A percentile compares a stretch with the other conserved stretches of the same genome.
Evolutionary conservation across 805 yeast species (phyloP).

Genomic region (Ogataea glucozyma): DNA sequence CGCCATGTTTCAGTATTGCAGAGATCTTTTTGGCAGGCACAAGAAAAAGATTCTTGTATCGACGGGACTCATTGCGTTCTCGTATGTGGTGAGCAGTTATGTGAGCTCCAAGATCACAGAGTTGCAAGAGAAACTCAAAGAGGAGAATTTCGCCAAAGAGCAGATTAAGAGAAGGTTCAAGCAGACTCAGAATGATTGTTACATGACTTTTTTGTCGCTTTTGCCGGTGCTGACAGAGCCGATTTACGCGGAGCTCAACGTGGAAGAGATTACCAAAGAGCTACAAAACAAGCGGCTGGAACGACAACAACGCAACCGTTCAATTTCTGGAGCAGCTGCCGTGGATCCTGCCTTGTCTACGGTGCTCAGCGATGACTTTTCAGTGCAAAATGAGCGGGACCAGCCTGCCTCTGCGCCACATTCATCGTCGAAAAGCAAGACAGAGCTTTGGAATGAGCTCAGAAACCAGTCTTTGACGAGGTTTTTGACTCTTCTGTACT

Average conservation of each 20-base stretch:
- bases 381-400: conserved; percentile 31
- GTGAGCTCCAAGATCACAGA: conserved; percentile 47
- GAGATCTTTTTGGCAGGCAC: conserved; percentile 45
- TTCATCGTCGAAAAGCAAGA: conserved; percentile 43
- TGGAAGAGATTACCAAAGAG: conserved; percentile 70
- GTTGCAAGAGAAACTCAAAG: conserved; percentile 51
- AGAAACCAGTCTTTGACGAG: conserved; percentile 75
- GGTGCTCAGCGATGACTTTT: conserved; percentile 42
- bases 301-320: conserved; percentile 16
- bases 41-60: conserved; percentile 44
- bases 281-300: conserved; percentile 59
- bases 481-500: conserved; percentile 67
- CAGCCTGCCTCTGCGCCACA: conserved; percentile 27
- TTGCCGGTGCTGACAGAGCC: conserved; percentile 74
- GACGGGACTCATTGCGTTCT: conserved; percentile 45
- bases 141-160: conserved; percentile 61
- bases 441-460: conserved; percentile 81
- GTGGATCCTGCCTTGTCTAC: conserved; percentile 28
- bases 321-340: conserved; percentile 8
- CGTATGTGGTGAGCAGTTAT: conserved; percentile 46
- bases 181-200: conserved; percentile 90
- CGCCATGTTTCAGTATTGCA: conserved; percentile 36
- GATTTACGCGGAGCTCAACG: conserved; percentile 60
- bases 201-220: conserved; percentile 78
- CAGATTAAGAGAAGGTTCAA: conserved; percentile 79